Base-by-base conservation (phyloP, 306 rosid species). In the Lathyrus oleraceus region DNA sequence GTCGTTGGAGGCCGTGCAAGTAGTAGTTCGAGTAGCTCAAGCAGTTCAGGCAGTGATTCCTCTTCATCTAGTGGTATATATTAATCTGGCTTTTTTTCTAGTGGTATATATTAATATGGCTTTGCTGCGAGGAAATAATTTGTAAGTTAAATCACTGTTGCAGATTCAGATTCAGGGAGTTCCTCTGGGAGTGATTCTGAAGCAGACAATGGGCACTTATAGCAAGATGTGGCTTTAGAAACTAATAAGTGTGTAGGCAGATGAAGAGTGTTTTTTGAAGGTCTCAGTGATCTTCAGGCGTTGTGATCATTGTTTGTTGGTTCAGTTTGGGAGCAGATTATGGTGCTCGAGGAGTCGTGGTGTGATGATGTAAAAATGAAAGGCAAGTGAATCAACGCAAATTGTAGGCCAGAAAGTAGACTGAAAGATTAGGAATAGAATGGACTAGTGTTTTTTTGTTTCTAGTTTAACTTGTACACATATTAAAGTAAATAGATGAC, bases 131-230 rank as follows among this genome's bases (percentile, higher is more conserved):
- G 54, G 23, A 27, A 67, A 64, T 16, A 35, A 35, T 40, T 61
- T 68, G 49, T 1, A 35, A 35, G 39, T 35, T 35, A 35, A 35
- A 56, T 48, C 3, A 35, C 5, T 65, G 4, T 39, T 74, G 71
- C 86, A 94, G 99, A 83, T 89, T 94, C 97, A 0, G 99, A 88
- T 74, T 88, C 99, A 0, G 95, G 92, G 12, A 91, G 96, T 72
- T 90, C 97, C 28, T 94, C 98, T 0, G 91, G 96, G 19, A 91
- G 99, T 76, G 99, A 94, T 44, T 91, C 99, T 4, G 96, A 90
- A 65, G 92, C 87, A 6, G 96, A 85, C 35, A 85, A 91, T 43
- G 96, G 88, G 7, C 88, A 85, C 84, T 78, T 15, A 19, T 73
- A 71, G 78, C 48, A 57, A 69, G 63, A 13, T 4, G 40, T 51